phyloP scores from a whole-genome alignment of 441 rosid species.

The Hura crepitans region DNA sequence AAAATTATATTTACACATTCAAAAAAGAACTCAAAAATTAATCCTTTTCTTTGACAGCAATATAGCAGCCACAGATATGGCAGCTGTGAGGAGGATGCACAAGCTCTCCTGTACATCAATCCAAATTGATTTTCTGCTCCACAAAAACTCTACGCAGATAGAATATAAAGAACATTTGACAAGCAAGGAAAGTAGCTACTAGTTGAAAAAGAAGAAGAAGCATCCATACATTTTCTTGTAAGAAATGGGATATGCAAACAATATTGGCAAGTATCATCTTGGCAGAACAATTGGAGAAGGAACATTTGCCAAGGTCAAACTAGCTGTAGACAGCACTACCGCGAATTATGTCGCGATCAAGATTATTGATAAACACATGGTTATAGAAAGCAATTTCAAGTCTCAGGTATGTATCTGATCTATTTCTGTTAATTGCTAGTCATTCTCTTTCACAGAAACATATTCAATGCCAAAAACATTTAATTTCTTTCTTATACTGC shows the following conservation, averaged over 20 bases:
- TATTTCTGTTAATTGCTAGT: neutral
- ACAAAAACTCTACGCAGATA: slow-evolving; percentile 13
- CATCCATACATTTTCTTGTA: neutral
- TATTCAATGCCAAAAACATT: neutral
- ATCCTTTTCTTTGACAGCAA: neutral
- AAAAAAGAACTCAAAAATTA: neutral
- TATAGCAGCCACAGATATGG: slow-evolving; percentile 23
- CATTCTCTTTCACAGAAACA: neutral
- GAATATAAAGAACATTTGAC: slow-evolving; percentile 31
- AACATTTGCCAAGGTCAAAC: slow-evolving; percentile 87
- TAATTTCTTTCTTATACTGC: slow-evolving; percentile 15
- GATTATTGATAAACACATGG: slow-evolving; percentile 68
- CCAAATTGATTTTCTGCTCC: neutral
- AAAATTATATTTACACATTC: neutral
- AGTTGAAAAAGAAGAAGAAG: neutral
- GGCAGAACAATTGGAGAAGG: slow-evolving; percentile 82
- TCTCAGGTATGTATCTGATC: slow-evolving; percentile 39
- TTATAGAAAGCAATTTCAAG: slow-evolving; percentile 63
- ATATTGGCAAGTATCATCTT: slow-evolving; percentile 66
- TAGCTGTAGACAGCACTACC: slow-evolving; percentile 57
- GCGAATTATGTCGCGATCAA: slow-evolving; percentile 65
- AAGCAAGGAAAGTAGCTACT: slow-evolving; percentile 9
- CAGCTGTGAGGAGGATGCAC: slow-evolving; percentile 16
- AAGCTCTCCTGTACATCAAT: neutral
- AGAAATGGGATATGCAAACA: slow-evolving; percentile 45